Conservation (phyloP, 768 basidiomycete species). For the Leccinum aurantiacum region DNA sequence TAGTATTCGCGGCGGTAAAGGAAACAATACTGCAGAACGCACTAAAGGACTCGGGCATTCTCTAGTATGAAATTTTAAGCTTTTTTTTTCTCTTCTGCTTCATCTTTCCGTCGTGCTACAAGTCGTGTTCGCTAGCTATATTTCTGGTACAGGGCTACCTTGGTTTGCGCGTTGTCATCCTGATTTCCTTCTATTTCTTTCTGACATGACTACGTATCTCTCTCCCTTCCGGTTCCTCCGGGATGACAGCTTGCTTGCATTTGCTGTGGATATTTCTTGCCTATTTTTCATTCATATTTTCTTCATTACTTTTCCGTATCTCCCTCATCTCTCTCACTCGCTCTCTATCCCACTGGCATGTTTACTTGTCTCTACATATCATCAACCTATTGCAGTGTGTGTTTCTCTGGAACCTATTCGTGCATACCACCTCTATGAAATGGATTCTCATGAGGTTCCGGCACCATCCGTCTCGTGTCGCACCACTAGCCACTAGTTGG, state of each 20-base stretch:
- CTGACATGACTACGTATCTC: background rate
- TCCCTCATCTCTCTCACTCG: no score
- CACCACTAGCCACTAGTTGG: no score
- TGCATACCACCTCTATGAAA: no score
- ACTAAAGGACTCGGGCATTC: slow-evolving; percentile 80
- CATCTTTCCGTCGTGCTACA: slow-evolving; percentile 6
- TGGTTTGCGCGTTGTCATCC: background rate
- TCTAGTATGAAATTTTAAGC: slow-evolving; percentile 36
- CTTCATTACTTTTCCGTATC: no score
- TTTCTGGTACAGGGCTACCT: slow-evolving; percentile 12
- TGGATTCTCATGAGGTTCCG: slow-evolving; percentile 20
- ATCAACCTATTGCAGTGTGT: slow-evolving; percentile 23
- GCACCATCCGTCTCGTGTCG: no score
- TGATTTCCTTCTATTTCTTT: background rate
- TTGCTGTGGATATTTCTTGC: slow-evolving; percentile 31
- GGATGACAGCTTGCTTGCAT: slow-evolving; percentile 26
- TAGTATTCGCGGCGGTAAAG: slow-evolving; percentile 87
- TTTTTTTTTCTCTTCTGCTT: background rate
- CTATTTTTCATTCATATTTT: slow-evolving; percentile 13
- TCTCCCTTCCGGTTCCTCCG: background rate
- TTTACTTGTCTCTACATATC: slow-evolving; percentile 6
- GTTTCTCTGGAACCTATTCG: no score
- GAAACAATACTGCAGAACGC: slow-evolving; percentile 94
- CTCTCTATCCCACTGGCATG: slow-evolving; percentile 18
- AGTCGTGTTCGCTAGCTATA: slow-evolving; percentile 29